Evolutionary conservation across 805 yeast genomes (phyloP).

Genomic region (Metschnikowia similis): DNA sequence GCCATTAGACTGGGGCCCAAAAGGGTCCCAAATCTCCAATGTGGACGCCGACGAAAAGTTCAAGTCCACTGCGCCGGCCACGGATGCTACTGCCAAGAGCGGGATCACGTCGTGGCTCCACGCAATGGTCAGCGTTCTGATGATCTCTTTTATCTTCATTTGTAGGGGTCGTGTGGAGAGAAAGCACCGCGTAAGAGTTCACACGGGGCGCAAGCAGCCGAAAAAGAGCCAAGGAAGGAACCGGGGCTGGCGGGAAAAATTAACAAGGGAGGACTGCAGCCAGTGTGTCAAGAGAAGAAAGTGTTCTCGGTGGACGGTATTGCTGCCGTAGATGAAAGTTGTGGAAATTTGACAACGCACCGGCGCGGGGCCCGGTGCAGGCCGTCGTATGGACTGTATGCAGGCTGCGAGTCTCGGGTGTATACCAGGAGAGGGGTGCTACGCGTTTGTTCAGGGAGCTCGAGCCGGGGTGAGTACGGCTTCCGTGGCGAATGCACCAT

Average conservation of each 20-base stretch:
- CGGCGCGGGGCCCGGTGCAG: conserved; percentile 1
- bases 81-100: conserved; percentile 81
- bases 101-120: conserved; percentile 84
- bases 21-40: conserved; percentile 76
- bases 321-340: background rate
- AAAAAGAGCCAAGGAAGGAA: background rate
- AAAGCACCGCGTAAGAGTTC: background rate
- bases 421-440: no score
- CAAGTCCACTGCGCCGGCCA: conserved; percentile 93
- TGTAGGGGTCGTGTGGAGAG: background rate
- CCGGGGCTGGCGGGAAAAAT: background rate
- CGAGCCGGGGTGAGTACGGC: no score
- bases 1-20: conserved; percentile 30
- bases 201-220: background rate
- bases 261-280: background rate
- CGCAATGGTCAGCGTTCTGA: conserved; percentile 89
- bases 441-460: no score
- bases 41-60: conserved; percentile 74
- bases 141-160: conserved; percentile 70
- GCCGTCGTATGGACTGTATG: background rate
- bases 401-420: background rate
- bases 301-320: conserved; percentile 1
- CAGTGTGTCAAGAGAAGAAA: conserved; percentile 2
- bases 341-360: conserved; percentile 5
- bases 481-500: no score